Conservation (phyloP, 768 basidiomycete species). For the Clitopilus hobsonii region DNA sequence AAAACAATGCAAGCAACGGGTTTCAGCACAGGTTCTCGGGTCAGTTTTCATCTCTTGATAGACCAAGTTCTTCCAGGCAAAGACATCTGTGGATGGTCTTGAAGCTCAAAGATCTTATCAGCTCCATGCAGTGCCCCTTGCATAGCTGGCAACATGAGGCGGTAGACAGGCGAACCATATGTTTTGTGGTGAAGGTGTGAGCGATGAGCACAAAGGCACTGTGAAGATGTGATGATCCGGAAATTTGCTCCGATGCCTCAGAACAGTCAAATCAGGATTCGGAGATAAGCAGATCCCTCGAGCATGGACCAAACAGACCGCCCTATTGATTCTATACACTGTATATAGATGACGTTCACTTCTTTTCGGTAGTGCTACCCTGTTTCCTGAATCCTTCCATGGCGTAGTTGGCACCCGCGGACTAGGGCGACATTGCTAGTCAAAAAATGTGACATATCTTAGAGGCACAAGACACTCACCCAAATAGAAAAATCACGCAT, state of each 20-base stretch:
- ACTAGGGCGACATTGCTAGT: conserved; percentile 23
- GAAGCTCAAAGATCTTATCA: too few relatives aligned
- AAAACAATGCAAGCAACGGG: too few relatives aligned
- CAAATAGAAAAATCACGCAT: conserved; percentile 70
- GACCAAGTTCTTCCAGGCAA: not conserved
- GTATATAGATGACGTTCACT: not conserved
- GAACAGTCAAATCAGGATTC: too few relatives aligned
- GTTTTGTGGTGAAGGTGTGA: not conserved
- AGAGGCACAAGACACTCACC: conserved; percentile 42
- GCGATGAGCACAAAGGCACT: not conserved
- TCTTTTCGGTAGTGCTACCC: not conserved
- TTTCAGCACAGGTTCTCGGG: not conserved
- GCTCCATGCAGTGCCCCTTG: too few relatives aligned
- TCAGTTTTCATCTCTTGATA: not conserved
- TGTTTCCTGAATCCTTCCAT: conserved; percentile 53
- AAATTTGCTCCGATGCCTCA: too few relatives aligned
- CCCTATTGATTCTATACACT: not conserved
- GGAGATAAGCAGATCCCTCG: too few relatives aligned
- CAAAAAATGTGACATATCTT: too few relatives aligned
- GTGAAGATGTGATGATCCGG: not conserved
- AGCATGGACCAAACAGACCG: not conserved
- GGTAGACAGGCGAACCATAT: not conserved
- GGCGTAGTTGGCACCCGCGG: conserved; percentile 63
- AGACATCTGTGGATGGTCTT: not conserved
- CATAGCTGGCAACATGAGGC: not conserved